phyloP scores from a whole-genome alignment of 345 rosid genomes.

The Citrus glauca region DNA sequence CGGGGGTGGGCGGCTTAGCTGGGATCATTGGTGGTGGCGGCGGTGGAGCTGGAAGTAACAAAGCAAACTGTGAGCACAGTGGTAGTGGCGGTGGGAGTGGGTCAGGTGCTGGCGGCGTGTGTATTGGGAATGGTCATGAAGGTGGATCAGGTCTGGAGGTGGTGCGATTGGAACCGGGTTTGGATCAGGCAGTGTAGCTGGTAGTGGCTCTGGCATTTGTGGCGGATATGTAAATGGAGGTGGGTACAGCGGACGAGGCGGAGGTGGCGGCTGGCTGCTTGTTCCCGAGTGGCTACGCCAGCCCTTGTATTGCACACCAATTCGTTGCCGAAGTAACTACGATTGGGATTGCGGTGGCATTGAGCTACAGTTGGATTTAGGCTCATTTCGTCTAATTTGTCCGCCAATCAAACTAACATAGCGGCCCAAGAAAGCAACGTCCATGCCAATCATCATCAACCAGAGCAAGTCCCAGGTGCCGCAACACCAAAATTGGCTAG shows the following conservation, averaged over 20 bases:
- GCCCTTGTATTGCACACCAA: neutral
- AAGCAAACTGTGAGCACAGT: neutral
- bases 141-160: neutral
- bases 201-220: neutral
- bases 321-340: neutral
- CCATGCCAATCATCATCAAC: neutral
- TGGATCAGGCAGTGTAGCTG: neutral
- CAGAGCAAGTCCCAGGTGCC: neutral
- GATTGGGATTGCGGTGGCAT: neutral
- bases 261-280: neutral
- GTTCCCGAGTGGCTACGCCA: neutral
- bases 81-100: neutral
- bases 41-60: neutral
- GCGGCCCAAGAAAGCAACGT: neutral
- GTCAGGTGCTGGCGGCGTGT: neutral
- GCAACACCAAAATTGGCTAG: neutral
- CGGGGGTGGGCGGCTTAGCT: too few relatives aligned
- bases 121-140: neutral
- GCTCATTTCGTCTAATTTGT: neutral
- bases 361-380: neutral
- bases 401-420: neutral
- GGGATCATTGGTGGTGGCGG: too few relatives aligned
- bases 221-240: neutral
- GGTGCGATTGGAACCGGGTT: neutral
- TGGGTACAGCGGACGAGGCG: neutral